Evolutionary conservation across 179 eudicot species (phyloP), one percentile per base, ranked within the genome.

Genomic region (Camellia oleifera): DNA sequence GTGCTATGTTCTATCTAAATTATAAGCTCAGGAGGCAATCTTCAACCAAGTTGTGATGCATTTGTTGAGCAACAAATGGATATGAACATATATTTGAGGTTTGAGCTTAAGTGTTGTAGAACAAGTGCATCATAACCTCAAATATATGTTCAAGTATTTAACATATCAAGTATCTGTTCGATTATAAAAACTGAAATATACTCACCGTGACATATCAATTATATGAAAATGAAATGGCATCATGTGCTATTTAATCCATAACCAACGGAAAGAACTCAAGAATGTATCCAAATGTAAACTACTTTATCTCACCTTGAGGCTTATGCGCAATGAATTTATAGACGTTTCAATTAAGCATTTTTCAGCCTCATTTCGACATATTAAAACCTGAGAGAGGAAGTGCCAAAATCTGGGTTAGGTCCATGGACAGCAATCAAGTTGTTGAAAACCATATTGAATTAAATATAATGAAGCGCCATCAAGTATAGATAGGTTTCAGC

Each of bases 331-430:
- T 14, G 99, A 92, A 87, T 94, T 96, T 63, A 96, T 92, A 45
- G 98, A 96, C 12, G 99, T 96, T 86, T 96, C 99, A 69, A 96
- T 94, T 85, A 94, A 91, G 84, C 99, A 96, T 82, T 93, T 96
- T 80, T 96, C 99, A 82, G 98, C 97, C 83, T 96, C 99, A 84
- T 96, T 96, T 88, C 95, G 89, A 81, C 99, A 96, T 75, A 96
- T 94, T 84, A 94, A 57, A 83, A 95, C 91, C 99, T 95, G 91
- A 74, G 79, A 81, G 52, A 70, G 42, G 74, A 89, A 76, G 40
- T 40, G 72, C 77, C 75, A 56, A 81, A 67, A 75, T 53, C 42
- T 61, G 64, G 70, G 3, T 73, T n/a, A 46, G 72, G 44, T 72
- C 52, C 53, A 64, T 76, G 3, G n/a, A 77, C 44, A 81, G 18